These are phyloP conservation scores for Phytophthora boehmeriae DNA, from an alignment of 352 stramenopile species.

Conservation along the genomic window DNA sequence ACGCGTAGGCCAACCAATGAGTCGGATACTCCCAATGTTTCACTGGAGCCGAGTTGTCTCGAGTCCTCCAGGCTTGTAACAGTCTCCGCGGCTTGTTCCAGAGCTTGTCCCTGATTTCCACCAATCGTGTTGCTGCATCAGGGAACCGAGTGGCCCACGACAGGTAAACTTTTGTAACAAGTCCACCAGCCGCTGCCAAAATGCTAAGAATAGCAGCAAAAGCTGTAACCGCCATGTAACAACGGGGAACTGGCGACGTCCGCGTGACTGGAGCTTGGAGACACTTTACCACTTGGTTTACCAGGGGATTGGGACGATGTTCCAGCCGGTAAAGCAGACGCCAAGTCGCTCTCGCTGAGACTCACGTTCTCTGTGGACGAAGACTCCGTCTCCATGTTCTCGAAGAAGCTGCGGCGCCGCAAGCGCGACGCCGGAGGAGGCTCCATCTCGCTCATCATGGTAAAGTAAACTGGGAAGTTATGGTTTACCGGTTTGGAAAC, in stretches of 20 bases:
- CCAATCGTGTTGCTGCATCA: constrained; percentile 17
- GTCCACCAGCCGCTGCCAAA: constrained; percentile 9
- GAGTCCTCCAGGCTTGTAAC: constrained; percentile 24
- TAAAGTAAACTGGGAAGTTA: too few relatives aligned
- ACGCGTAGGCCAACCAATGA: constrained; percentile 67
- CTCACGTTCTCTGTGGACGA: constrained; percentile 38
- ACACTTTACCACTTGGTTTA: constrained; percentile 27
- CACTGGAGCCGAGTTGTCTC: constrained; percentile 32
- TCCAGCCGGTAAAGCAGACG: constrained; percentile 1
- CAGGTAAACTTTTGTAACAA: constrained; percentile 33
- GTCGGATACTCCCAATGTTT: constrained; percentile 77
- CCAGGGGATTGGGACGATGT: constrained; percentile 10
- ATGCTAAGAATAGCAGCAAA: constrained; percentile 18
- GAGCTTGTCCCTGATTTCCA: constrained; percentile 19
- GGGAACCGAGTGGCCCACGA: constrained; percentile 31
- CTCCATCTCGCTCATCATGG: constrained; percentile 66
- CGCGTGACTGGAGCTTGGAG: constrained; percentile 1
- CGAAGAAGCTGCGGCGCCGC: constrained; percentile 72
- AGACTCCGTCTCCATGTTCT: constrained; percentile 56
- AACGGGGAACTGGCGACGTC: neutral
- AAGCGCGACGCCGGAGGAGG: constrained; percentile 50
- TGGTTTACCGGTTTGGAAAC: too few relatives aligned
- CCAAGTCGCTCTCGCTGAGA: constrained; percentile 38
- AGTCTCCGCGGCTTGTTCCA: constrained; percentile 18
- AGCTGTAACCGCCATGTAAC: neutral